These are phyloP conservation scores for Sporothrix euskadiensis DNA, from an alignment of 2,329 filamentous ascomycete genomes.

Conservation along the genomic window DNA sequence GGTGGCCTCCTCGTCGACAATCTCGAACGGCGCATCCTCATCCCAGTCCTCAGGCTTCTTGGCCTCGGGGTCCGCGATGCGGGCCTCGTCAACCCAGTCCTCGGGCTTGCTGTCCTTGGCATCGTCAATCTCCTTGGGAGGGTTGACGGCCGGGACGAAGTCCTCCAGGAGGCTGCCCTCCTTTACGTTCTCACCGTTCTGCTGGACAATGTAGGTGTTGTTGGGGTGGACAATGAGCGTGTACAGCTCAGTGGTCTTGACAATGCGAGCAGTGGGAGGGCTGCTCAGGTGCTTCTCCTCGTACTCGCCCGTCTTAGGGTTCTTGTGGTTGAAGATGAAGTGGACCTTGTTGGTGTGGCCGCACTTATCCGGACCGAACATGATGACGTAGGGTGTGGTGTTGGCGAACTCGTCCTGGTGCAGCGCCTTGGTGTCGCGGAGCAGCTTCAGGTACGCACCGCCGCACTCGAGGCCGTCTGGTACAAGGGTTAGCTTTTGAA, in stretches of 20 bases:
- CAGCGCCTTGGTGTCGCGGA: slow-evolving; percentile 95
- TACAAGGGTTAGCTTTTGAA: background rate
- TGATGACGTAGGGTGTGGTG: slow-evolving; percentile 95
- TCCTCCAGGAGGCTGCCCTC: slow-evolving; percentile 90
- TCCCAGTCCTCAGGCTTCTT: slow-evolving; percentile 99
- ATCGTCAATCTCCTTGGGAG: slow-evolving; percentile 91
- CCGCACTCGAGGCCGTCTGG: slow-evolving; percentile 92
- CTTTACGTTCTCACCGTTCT: slow-evolving; percentile 87
- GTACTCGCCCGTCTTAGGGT: slow-evolving; percentile 99
- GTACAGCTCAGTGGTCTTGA: slow-evolving; percentile 93
- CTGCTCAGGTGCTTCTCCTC: slow-evolving; percentile 97
- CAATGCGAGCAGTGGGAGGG: slow-evolving; percentile 81
- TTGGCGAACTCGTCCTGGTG: slow-evolving; percentile 98
- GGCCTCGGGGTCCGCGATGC: slow-evolving; percentile 88
- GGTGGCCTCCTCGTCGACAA: slow-evolving; percentile 87
- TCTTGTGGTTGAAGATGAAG: slow-evolving; percentile 99
- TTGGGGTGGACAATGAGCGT: slow-evolving; percentile 95
- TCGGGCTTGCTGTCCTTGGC: slow-evolving; percentile 89
- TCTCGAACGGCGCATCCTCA: slow-evolving; percentile 95
- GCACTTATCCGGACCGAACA: slow-evolving; percentile 99
- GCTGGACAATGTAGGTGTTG: slow-evolving; percentile 90
- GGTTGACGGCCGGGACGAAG: slow-evolving; percentile 92
- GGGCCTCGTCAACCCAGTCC: slow-evolving; percentile 91
- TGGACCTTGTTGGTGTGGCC: slow-evolving; percentile 97
- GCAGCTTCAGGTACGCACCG: slow-evolving; percentile 98